Conservation (phyloP, 805 yeast species). For the Candida succiphila region DNA sequence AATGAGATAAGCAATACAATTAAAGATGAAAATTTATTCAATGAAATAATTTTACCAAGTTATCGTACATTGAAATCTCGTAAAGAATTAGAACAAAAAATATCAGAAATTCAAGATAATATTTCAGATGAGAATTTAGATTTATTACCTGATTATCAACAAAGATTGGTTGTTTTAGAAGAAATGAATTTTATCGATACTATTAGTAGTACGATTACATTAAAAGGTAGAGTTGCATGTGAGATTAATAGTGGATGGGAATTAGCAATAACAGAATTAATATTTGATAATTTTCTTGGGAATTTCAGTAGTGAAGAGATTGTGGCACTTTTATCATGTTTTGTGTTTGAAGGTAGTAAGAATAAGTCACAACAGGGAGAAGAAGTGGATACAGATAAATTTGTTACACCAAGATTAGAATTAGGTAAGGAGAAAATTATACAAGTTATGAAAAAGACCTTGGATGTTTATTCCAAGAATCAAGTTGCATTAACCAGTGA, state of each 20-base stretch:
- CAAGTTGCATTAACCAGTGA: constrained; percentile 75
- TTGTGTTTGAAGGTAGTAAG: constrained; percentile 82
- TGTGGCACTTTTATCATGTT: constrained; percentile 86
- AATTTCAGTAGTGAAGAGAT: constrained; percentile 94
- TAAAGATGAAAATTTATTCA: constrained; percentile 15
- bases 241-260: constrained; percentile 92
- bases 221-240: constrained; percentile 91
- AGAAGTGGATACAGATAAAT: constrained; percentile 33
- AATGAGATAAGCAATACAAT: constrained; percentile 12
- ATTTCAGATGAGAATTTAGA: constrained; percentile 85
- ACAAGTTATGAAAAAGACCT: constrained; percentile 56
- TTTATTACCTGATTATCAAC: constrained; percentile 87
- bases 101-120: constrained; percentile 45
- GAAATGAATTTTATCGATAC: constrained; percentile 75
- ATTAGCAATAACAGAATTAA: constrained; percentile 76
- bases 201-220: constrained; percentile 54
- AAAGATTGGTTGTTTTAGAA: constrained; percentile 68
- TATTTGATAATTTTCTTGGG: constrained; percentile 84
- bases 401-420: constrained; percentile 69
- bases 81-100: constrained; percentile 35
- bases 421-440: constrained; percentile 57
- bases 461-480: constrained; percentile 50
- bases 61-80: constrained; percentile 30
- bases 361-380: constrained; percentile 38
- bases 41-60: constrained; percentile 7